Evolutionary conservation across 2,329 filamentous ascomycete species (phyloP), one percentile per base, ranked within the genome.

Genomic region (Penicillium brevicompactum): DNA sequence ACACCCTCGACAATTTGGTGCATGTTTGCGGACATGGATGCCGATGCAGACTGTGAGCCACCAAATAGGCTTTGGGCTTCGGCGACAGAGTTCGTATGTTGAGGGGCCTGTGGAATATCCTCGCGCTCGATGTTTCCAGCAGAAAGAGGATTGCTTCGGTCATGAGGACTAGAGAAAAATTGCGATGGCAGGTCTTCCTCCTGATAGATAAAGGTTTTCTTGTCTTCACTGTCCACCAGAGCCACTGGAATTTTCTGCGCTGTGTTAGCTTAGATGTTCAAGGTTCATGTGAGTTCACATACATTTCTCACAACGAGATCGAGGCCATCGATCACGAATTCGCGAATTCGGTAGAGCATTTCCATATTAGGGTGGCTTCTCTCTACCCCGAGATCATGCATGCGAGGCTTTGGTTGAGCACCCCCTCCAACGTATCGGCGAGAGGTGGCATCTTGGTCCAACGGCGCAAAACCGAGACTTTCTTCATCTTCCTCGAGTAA

Each of bases 401-500:
- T 79, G 45, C 79, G 80, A 42, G 78, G 77, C 67, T 87, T 87
- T 51, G 77, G 57, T 13, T 70, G 67, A 18, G 69, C 71, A 21
- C 74, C 70, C 11, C 70, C 68, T 55, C 77, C 74, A 46, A 82
- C 75, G 76, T 86, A 86, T 50, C 82, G 76, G 45, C 80, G 79
- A 55, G 68, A 72, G 3, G 79, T 81, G 38, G 78, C 73, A 3
- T 78, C 74, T 32, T 78, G 76, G 42, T 81, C 73, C 21, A 90
- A 72, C 1, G 87, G 87, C 59, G 80, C 78, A 67, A 90, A 90
- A 1, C 84, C 86, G 57, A 89, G 76, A 3, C 84, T 87, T 51
- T 86, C 83, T 53, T 83, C 82, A 67, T 90, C 87, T 68, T 90
- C 87, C 58, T 87, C 83, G 3, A 90, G 76, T 64, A 90, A 76